A percentile compares a stretch with the other conserved stretches of the same genome.
Evolutionary conservation across 306 rosid genomes (phyloP).

Genomic region (Fragaria iinumae): DNA sequence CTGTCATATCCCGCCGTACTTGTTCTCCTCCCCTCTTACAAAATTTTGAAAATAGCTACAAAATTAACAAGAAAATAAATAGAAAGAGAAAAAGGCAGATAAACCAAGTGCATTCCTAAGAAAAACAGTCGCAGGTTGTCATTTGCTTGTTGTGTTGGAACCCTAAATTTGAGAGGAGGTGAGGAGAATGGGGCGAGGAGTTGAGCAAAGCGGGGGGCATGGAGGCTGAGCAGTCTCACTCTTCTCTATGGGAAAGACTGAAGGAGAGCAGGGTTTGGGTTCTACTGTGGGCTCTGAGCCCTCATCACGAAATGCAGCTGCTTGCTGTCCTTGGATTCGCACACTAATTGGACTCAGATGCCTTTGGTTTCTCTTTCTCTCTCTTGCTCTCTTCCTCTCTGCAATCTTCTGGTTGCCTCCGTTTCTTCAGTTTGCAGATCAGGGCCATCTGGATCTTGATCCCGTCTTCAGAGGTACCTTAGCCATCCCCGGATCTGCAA

Average conservation of each 20-base stretch:
- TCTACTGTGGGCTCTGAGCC: constrained; percentile 33
- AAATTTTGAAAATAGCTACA: too few relatives aligned
- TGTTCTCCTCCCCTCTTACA: too few relatives aligned
- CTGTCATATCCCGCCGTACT: too few relatives aligned
- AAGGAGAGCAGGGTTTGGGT: constrained; percentile 50
- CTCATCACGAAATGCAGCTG: constrained; percentile 41
- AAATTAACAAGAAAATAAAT: too few relatives aligned
- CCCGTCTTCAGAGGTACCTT: constrained; percentile 52
- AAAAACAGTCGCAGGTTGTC: too few relatives aligned
- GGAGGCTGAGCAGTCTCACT: constrained; percentile 33
- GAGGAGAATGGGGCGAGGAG: constrained; percentile 7
- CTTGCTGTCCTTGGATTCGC: constrained; percentile 47
- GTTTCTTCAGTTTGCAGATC: constrained; percentile 61
- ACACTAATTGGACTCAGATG: constrained; percentile 60
- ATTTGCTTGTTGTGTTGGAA: not conserved
- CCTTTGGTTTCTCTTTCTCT: constrained; percentile 55
- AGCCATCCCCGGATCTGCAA: not conserved
- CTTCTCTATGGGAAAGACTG: constrained; percentile 73
- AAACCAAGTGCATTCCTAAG: too few relatives aligned
- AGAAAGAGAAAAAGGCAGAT: too few relatives aligned
- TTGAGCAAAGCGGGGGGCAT: constrained; percentile 31
- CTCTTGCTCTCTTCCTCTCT: constrained; percentile 69
- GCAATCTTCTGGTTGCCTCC: constrained; percentile 87
- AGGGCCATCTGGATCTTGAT: constrained; percentile 45
- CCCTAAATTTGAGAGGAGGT: not conserved